Base-by-base conservation (phyloP, 352 stramenopile genomes). In the Phytophthora palmivora region DNA sequence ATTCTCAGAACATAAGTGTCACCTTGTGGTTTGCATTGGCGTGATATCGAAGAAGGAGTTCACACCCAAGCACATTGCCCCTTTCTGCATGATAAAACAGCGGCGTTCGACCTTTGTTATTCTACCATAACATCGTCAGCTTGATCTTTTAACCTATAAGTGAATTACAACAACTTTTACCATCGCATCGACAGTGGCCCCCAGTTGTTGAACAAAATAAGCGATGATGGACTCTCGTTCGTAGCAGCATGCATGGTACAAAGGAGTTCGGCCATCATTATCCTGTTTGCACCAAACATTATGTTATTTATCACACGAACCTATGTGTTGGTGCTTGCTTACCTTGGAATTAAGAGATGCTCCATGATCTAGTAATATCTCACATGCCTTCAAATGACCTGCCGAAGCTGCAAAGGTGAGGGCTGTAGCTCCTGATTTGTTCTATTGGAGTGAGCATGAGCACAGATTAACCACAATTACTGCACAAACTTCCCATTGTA, bases 81-180 rank as follows among this genome's bases (percentile, higher is more conserved):
- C 70, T 52, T 36, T 84, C 77, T 10, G 72, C 77, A 52, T 81
- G 71, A 14, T 78, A 74, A 53, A 84, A 79, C 7, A 84, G 55
- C 14, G 77, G 61, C 12, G 77, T 84, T 30, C 70, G 63, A 21
- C 76, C 64, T 51, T 68, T 62, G 34, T 79, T 78, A 48, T 81
- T 77, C 76, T 82, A 42, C 0, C 10, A 30, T 15, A 19, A n/a
- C 21, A 54, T 11, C 10, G 16, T 58, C 3, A 51, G 34, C 18
- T 19, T 26, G 2, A 22, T 50, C 16, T 46, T 19, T n/a, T n/a
- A n/a, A n/a, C n/a, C n/a, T n/a, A n/a, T 28, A 28, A 28, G 16
- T 14, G 0, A 19, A 48, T 4, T 28, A 38, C 50, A 2, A 0
- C 5, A 39, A 7, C 37, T 62, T 44, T 10, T 66, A 76, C 69